Percentiles rank a stretch among this genome's conserved stretches.
Evolutionary conservation across 352 stramenopile species (phyloP).

Genomic region (Globisporangium polare): DNA sequence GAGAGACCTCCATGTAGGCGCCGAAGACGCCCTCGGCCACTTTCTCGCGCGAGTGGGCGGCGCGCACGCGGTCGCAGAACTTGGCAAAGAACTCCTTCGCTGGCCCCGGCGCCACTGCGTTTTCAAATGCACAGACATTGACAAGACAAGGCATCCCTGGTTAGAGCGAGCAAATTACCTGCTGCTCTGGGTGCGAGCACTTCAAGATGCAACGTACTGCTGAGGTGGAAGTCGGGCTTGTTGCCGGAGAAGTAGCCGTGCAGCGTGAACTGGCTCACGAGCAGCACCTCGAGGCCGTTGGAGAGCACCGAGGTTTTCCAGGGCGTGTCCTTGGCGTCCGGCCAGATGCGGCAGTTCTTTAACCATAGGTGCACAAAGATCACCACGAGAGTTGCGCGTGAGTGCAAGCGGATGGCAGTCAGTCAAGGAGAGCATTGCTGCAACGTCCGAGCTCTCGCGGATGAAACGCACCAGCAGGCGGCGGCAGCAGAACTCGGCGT

Average conservation of each 20-base stretch:
- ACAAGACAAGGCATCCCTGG: background rate
- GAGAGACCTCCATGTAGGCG: constrained; percentile 84
- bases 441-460: background rate
- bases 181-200: too few relatives aligned
- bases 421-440: background rate
- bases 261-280: constrained; percentile 89
- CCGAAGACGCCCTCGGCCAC: constrained; percentile 78
- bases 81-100: constrained; percentile 76
- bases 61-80: constrained; percentile 66
- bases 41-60: constrained; percentile 53
- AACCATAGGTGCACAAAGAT: background rate
- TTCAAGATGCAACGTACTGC: too few relatives aligned
- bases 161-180: too few relatives aligned
- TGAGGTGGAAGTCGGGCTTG: constrained; percentile 84
- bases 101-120: constrained; percentile 51
- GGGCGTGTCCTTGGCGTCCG: constrained; percentile 39
- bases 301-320: constrained; percentile 70
- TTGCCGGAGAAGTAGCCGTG: constrained; percentile 78
- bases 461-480: constrained; percentile 50
- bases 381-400: background rate
- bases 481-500: constrained; percentile 80
- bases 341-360: constrained; percentile 80
- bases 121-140: too few relatives aligned
- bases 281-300: constrained; percentile 69
- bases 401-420: background rate